Base-by-base conservation (phyloP, 2,329 filamentous ascomycete species). In the Fusarium tuaranense region DNA sequence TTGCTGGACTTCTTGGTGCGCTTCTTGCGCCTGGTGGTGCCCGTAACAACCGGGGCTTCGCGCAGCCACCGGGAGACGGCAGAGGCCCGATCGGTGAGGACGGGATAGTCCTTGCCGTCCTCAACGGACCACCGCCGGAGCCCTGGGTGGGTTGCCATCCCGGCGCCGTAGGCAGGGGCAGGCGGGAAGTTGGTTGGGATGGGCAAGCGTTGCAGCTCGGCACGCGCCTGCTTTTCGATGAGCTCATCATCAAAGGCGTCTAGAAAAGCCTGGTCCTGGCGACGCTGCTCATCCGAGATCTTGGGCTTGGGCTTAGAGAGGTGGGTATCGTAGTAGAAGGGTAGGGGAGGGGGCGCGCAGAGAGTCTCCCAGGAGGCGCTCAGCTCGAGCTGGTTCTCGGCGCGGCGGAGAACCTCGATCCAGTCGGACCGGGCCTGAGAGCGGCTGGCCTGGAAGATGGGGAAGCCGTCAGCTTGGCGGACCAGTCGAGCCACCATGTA, bases 401-500 rank as follows among this genome's bases (percentile, higher is more conserved):
- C 87, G 34, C 90, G 88, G 0, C 91, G 88, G 12, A 97, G 82
- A 0, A 96, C 87, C 82, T 96, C 93, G 58, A 92, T 90, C 94
- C 94, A 97, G 82, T 97, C 94, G 4, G 92, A 89, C 62, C 93
- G 91, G 2, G 93, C 91, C 1, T 93, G 91, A 5, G 90, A 93
- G 60, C 92, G 88, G 27, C 92, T 91, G 0, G 91, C 88, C 73
- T 95, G 91, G 79, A 97, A 96, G 59, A 96, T 89, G 0, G 94
- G 94, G 76, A 94, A 95, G 5, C 94, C 94, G 77, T 97, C 93
- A 59, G 90, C 91, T 27, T 97, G 87, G 22, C 94, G 89, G 6
- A 90, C 88, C 2, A 97, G 87, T 7, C 94, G 91, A 18, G 94
- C 93, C 6, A 93, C 94, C 88, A 95, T 97, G 84, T 95, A 88